phyloP scores from a whole-genome alignment of 2,329 filamentous ascomycete species.

The Myrmaecium sp. region DNA sequence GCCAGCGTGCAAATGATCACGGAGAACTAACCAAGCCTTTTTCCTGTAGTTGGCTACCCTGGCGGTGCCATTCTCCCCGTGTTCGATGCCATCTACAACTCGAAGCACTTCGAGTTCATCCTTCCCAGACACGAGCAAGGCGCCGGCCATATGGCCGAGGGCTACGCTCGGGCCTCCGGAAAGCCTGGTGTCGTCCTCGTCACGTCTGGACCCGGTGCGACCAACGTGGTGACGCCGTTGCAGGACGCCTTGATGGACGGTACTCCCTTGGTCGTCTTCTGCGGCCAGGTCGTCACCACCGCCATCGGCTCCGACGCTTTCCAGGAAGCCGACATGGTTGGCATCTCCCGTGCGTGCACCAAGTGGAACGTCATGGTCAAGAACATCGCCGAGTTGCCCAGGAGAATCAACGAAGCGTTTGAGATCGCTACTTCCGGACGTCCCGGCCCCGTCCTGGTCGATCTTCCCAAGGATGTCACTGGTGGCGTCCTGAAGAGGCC shows the following conservation, averaged over 20 bases:
- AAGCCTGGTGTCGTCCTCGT: conserved; percentile 92
- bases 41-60: conserved; percentile 58
- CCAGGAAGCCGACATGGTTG: conserved; percentile 88
- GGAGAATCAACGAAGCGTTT: conserved; percentile 92
- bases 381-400: conserved; percentile 79
- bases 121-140: conserved; percentile 94
- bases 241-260: conserved; percentile 92
- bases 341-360: conserved; percentile 86
- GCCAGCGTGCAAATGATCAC: conserved; percentile 2
- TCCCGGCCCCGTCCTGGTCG: conserved; percentile 86
- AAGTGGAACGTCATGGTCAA: conserved; percentile 99
- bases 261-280: conserved; percentile 90
- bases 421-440: conserved; percentile 92
- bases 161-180: conserved; percentile 84
- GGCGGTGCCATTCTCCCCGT: conserved; percentile 94
- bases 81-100: conserved; percentile 98
- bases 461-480: conserved; percentile 92
- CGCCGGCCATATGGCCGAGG: conserved; percentile 96
- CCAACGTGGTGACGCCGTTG: conserved; percentile 92
- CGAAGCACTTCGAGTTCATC: conserved; percentile 88
- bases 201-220: conserved; percentile 89
- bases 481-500: conserved; percentile 66
- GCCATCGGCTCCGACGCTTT: conserved; percentile 93
- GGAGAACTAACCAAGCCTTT: conserved; percentile 7
- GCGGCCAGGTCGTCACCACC: conserved; percentile 75